Conservation (phyloP, 1,139 yeast species). For the Geotrichum phurueaensis region DNA sequence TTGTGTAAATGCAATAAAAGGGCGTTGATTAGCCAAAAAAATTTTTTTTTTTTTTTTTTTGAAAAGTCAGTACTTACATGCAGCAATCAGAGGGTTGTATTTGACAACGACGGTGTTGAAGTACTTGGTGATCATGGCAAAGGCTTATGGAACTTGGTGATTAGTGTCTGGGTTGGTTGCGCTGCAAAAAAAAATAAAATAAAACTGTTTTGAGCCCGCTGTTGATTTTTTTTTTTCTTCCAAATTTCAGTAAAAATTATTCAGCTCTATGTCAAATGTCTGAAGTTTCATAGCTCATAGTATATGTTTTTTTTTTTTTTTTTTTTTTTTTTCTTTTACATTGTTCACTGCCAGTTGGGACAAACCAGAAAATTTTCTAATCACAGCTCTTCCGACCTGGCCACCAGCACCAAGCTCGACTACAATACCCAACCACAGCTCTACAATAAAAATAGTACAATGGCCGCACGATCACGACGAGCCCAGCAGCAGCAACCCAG, state of each 20-base stretch:
- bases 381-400: not conserved
- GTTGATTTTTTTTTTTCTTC: not conserved
- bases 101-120: constrained; percentile 70
- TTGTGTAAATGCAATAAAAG: not conserved
- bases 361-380: not conserved
- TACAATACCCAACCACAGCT: not conserved
- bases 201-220: not conserved
- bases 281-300: not conserved
- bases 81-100: constrained; percentile 70
- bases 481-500: not conserved
- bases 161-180: not conserved
- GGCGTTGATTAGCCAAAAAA: not conserved
- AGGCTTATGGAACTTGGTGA: not conserved
- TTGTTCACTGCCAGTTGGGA: not conserved
- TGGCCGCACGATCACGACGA: not conserved
- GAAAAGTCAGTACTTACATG: constrained; percentile 40
- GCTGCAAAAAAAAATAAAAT: not conserved
- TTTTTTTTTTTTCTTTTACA: not conserved
- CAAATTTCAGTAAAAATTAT: not conserved
- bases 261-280: not conserved
- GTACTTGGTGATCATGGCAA: constrained; percentile 72
- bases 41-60: not conserved
- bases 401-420: no score
- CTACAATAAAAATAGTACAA: not conserved
- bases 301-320: not conserved